phyloP scores from a whole-genome alignment of 306 rosid species.

The Dicorynia guianensis region DNA sequence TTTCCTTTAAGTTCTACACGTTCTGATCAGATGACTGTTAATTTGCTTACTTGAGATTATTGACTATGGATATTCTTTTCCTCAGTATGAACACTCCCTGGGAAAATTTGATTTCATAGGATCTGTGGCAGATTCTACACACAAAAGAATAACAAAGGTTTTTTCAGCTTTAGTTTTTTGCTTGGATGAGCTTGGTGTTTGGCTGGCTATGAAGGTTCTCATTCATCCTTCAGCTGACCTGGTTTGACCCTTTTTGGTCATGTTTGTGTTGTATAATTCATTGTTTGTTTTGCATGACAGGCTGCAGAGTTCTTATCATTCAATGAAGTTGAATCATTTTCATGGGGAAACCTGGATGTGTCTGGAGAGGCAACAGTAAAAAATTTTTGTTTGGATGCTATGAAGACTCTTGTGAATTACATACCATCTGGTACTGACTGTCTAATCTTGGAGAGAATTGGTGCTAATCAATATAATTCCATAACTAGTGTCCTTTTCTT shows the following conservation, averaged over 20 bases:
- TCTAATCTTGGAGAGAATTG: constrained; percentile 24
- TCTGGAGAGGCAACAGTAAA: constrained; percentile 61
- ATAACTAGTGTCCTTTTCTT: constrained; percentile 23
- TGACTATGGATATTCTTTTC: constrained; percentile 45
- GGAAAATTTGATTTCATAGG: constrained; percentile 46
- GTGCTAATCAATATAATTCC: constrained; percentile 13
- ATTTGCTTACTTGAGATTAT: constrained; percentile 37
- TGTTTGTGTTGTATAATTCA: constrained; percentile 32
- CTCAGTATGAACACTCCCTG: constrained; percentile 59
- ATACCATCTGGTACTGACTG: constrained; percentile 60
- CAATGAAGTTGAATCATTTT: constrained; percentile 47
- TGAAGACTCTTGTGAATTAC: constrained; percentile 35
- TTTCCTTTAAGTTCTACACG: neutral
- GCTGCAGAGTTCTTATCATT: constrained; percentile 69
- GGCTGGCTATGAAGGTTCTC: constrained; percentile 79
- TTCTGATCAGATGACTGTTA: constrained; percentile 24
- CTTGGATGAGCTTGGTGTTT: constrained; percentile 77
- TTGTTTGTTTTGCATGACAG: constrained; percentile 46
- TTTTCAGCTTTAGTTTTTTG: constrained; percentile 56
- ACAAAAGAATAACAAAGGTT: constrained; percentile 54
- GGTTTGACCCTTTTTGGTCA: constrained; percentile 37
- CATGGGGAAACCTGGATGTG: constrained; percentile 52
- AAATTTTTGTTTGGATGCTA: constrained; percentile 54
- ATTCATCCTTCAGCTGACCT: neutral
- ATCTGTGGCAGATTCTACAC: constrained; percentile 49